Base-by-base conservation (phyloP, 2,329 filamentous ascomycete genomes). In the Proliferodiscus dingleyae region DNA sequence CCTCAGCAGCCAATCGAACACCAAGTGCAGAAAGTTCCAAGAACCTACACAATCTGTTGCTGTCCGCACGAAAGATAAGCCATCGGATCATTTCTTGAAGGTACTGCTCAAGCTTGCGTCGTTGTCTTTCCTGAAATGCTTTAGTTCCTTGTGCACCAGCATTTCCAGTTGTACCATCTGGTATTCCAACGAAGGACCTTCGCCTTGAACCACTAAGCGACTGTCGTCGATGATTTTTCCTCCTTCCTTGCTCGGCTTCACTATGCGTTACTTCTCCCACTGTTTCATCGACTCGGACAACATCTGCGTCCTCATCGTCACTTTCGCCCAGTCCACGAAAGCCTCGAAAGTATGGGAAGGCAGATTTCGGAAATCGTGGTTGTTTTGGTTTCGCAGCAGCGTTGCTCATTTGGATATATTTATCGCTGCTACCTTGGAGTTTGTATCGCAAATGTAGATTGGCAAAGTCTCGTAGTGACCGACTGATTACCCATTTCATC, bases 381-480 rank as follows among this genome's bases (percentile, higher is more conserved):
- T 97, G 83, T 61, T 87, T 90, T 6, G 86, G 83, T 26, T 88
- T 83, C 10, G 73, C 65, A 48, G 86, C 83, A 39, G 75, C 74
- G 55, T 76, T 77, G 42, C 85, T 11, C 11, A 26, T 73, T 55
- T 87, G 80, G 28, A 89, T 80, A 54, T 91, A 87, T 56, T 87
- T 89, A 54, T 95, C 87, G 49, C 89, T 90, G 50, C 85, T 83
- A 47, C 87, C 79, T 48, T 90, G 85, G 43, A 95, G 74, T 64
- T 93, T 95, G 75, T 97, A 98, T 58, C 94, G 90, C 60, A 89
- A 74, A 67, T 98, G 93, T 28, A 98, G 72, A 58, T 96, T 95
- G 57, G 88, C 81, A 57, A 98, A 95, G 63, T 98, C 93, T 57
- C 81, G 77, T 30, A 97, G 78, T 8, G 88, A 90, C 43, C 93